Evolutionary conservation across 495 filamentous ascomycete species (phyloP), one percentile per base, ranked within the genome.

Genomic region (Schizothecium vesticola): DNA sequence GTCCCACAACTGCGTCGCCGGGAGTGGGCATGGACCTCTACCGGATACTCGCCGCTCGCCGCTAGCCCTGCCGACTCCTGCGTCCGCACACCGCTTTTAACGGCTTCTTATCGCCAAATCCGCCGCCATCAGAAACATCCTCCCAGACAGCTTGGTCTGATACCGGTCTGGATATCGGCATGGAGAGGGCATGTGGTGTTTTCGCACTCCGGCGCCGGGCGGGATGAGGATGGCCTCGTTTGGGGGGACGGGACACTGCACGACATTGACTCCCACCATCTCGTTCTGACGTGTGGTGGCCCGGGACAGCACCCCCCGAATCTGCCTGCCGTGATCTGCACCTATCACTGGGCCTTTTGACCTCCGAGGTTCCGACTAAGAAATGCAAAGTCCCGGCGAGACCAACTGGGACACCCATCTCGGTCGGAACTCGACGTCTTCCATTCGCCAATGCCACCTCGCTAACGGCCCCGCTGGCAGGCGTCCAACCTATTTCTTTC

Each of bases 391-490:
- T 51, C 43, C 43, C 43, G 43, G 43, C 43, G 43, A 19, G 25
- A 29, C n/a, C 36, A 55, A 56, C 23, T 26, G 59, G 23, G 25
- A 26, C 59, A 61, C 13, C 19, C 63, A 26, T 36, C 31, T 65
- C 23, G 43, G 6, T 19, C 23, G 26, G 13, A 56, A 58, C 26
- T 56, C 16, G 22, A 19, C 36, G 23, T 43, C 55, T 31, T 23
- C 55, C 1, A 65, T 65, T 65, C 55, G 63, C 63, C 63, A 65
- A 65, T 65, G 12, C 63, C 63, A 64, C 61, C 61, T 43, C 29
- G 43, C 61, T 55, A 25, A 36, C 33, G 21, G 26, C 29, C 31
- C 13, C 22, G 62, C 33, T 51, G 62, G 23, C 33, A 13, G 19
- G 11, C n/a, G 22, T 64, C 23, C 62, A 23, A 23, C 22, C 33